These are phyloP conservation scores for Juglanconis sp. DNA, from an alignment of 2,329 filamentous ascomycete genomes.

Conservation along the genomic window DNA sequence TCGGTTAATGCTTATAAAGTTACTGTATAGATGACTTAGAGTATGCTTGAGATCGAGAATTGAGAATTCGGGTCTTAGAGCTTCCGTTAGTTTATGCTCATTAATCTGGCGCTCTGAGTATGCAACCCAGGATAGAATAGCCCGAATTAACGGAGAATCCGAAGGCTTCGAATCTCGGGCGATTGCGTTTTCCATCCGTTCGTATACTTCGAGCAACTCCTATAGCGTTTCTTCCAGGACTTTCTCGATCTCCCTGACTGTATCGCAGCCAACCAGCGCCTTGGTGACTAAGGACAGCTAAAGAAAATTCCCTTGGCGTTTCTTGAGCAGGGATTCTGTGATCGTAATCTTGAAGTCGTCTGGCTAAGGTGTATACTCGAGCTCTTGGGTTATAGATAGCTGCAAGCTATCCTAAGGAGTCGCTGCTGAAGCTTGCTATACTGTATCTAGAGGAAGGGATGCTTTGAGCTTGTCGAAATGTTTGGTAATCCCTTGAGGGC, in stretches of 20 bases:
- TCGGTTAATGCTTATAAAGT: conserved; percentile 30
- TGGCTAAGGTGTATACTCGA: conserved; percentile 18
- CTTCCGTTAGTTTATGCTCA: conserved; percentile 23
- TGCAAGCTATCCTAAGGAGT: conserved; percentile 21
- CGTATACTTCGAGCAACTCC: conserved; percentile 31
- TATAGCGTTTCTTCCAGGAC: conserved; percentile 26
- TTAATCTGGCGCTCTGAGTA: conserved; percentile 24
- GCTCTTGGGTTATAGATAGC: conserved; percentile 21
- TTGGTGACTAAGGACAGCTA: conserved; percentile 30
- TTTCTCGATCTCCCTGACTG: conserved; percentile 21
- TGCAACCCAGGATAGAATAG: conserved; percentile 24
- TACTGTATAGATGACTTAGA: conserved; percentile 28
- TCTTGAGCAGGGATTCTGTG: conserved; percentile 22
- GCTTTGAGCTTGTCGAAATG: conserved; percentile 14
- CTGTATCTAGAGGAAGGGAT: conserved; percentile 4
- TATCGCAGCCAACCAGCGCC: conserved; percentile 26
- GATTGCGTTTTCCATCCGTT: conserved; percentile 27
- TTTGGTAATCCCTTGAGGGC: conserved; percentile 23
- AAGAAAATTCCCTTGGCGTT: conserved; percentile 31
- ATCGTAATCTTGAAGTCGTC: conserved; percentile 21
- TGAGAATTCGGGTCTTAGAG: conserved; percentile 18
- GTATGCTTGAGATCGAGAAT: neutral
- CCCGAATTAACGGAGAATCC: conserved; percentile 18
- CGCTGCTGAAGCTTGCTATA: conserved; percentile 13
- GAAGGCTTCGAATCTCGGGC: conserved; percentile 17